Percentiles rank a stretch among this genome's conserved stretches.
Conservation (phyloP, 106 monocot genomes). For the Phalaenopsis aphrodite region DNA sequence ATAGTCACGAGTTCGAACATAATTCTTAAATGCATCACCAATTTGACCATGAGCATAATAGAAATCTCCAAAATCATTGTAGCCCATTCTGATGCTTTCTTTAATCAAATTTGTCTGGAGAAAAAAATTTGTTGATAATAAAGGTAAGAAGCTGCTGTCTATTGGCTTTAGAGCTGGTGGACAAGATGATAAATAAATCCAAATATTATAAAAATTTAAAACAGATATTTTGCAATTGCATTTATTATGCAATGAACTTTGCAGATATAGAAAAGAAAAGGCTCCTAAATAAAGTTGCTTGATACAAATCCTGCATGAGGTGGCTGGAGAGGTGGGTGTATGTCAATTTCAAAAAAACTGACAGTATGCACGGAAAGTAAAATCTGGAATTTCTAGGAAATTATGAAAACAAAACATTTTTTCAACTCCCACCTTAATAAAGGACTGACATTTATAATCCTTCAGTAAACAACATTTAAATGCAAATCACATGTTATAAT, state of each 20-base stretch:
- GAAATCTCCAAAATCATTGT: constrained; percentile 93
- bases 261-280: background rate
- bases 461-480: background rate
- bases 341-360: background rate
- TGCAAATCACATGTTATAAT: background rate
- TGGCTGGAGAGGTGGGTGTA: background rate
- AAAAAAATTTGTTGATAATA: background rate
- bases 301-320: background rate
- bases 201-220: background rate
- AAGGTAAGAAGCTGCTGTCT: background rate
- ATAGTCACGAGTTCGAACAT: constrained; percentile 87
- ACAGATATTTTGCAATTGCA: background rate
- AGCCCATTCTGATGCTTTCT: constrained; percentile 98
- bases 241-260: background rate
- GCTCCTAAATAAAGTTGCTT: background rate
- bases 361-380: background rate
- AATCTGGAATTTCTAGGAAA: background rate
- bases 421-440: background rate
- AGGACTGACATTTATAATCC: background rate
- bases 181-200: background rate
- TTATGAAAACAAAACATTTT: background rate
- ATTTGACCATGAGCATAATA: constrained; percentile 81
- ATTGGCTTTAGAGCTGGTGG: background rate
- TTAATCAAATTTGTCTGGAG: constrained; percentile 94
- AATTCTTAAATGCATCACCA: constrained; percentile 88